Evolutionary conservation across 176 grass and related monocot species (phyloP).

Genomic region (Eleusine indica): DNA sequence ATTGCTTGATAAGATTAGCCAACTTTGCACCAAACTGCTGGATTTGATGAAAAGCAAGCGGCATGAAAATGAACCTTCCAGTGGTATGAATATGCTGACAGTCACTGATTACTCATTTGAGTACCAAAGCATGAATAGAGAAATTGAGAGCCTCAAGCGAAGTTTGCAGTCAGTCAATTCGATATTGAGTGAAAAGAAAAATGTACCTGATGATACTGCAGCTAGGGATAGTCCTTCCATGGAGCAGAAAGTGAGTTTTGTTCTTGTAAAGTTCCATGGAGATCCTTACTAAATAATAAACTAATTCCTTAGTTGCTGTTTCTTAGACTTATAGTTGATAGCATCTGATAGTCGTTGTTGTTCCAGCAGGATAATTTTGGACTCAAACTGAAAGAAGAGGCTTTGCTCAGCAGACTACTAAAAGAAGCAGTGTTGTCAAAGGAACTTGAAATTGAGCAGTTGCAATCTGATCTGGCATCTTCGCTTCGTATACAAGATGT

Average conservation of each 20-base stretch:
- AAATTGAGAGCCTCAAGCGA: conserved; percentile 65
- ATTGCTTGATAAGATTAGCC: conserved; percentile 65
- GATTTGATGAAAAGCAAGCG: conserved; percentile 53
- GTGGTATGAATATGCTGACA: conserved; percentile 42
- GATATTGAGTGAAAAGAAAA: conserved; percentile 59
- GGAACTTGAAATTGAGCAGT: conserved; percentile 71
- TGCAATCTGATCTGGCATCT: conserved; percentile 72
- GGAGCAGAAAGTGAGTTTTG: conserved; percentile 38
- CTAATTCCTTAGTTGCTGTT: neutral
- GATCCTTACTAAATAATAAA: neutral
- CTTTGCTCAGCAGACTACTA: conserved; percentile 71
- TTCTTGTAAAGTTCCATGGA: conserved; percentile 24
- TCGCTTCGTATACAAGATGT: conserved; percentile 65
- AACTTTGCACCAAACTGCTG: conserved; percentile 58
- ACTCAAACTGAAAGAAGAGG: conserved; percentile 75
- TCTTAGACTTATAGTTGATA: conserved; percentile 2
- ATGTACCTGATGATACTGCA: conserved; percentile 30
- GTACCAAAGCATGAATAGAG: conserved; percentile 69
- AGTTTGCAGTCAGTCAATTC: conserved; percentile 52
- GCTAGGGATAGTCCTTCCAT: conserved; percentile 23
- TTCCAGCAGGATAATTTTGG: conserved; percentile 62
- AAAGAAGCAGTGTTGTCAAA: conserved; percentile 75
- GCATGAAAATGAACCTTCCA: conserved; percentile 42
- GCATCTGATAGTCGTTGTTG: neutral
- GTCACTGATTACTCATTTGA: conserved; percentile 64